A percentile compares a stretch with the other conserved stretches of the same genome.
Conservation (phyloP, 2,329 filamentous ascomycete species). For the Fusarium heterosporum region DNA sequence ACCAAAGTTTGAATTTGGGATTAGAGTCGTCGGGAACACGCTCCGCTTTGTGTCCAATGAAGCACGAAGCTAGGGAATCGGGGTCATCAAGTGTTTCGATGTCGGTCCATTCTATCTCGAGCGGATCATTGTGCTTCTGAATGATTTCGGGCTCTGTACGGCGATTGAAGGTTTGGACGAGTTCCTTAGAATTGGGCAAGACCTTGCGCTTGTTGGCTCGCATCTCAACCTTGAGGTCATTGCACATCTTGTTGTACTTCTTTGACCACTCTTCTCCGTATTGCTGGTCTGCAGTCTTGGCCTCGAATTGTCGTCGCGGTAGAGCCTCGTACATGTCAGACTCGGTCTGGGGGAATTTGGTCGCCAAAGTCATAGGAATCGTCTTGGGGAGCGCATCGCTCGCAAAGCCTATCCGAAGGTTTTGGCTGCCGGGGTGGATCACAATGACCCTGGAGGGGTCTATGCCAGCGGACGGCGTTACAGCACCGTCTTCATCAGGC, state of each 20-base stretch:
- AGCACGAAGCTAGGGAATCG: constrained; percentile 69
- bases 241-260: constrained; percentile 83
- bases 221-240: constrained; percentile 90
- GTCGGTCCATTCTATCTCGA: constrained; percentile 96
- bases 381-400: constrained; percentile 95
- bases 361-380: constrained; percentile 91
- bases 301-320: constrained; percentile 75
- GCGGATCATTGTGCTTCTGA: constrained; percentile 91
- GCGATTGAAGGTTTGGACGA: constrained; percentile 94
- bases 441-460: constrained; percentile 93
- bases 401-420: constrained; percentile 92
- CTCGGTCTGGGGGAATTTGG: constrained; percentile 81
- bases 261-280: constrained; percentile 86
- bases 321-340: constrained; percentile 84
- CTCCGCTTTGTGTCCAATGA: constrained; percentile 84
- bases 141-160: constrained; percentile 87
- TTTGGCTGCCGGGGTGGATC: constrained; percentile 95
- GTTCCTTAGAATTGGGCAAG: constrained; percentile 95
- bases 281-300: constrained; percentile 76
- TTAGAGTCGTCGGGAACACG: constrained; percentile 90
- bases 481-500: constrained; percentile 66
- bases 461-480: constrained; percentile 68
- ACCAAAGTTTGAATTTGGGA: constrained; percentile 91
- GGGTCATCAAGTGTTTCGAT: constrained; percentile 74
- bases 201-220: constrained; percentile 94